A percentile compares a stretch with the other conserved stretches of the same genome.
Evolutionary conservation across 1,139 yeast species (phyloP).

Genomic region (Protomyces macrosporus): DNA sequence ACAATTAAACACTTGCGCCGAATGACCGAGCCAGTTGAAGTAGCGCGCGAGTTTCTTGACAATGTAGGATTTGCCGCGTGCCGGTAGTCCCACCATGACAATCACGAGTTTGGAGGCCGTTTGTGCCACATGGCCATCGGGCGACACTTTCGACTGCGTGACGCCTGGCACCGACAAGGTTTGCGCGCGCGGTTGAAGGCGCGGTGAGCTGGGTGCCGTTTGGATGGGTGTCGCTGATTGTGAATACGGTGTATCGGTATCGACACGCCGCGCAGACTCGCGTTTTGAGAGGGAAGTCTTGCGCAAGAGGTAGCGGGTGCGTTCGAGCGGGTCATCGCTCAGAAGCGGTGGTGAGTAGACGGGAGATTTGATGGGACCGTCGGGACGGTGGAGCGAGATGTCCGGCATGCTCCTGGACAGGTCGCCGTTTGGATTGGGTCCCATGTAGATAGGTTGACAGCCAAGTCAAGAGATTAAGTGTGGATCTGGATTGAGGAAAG

Average conservation of each 20-base stretch:
- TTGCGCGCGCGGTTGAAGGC: conserved; percentile 22
- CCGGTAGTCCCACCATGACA: conserved; percentile 92
- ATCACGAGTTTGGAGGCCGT: conserved; percentile 58
- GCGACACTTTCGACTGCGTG: conserved; percentile 73
- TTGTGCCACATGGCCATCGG: conserved; percentile 37
- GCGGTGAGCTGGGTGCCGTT: conserved; percentile 23
- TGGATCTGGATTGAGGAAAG: no score
- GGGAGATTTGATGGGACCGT: background rate
- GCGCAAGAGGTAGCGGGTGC: conserved; percentile 18
- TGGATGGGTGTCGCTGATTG: conserved; percentile 23
- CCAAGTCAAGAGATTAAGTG: no score
- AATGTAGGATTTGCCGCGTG: conserved; percentile 86
- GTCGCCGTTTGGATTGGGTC: no score
- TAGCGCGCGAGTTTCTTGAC: conserved; percentile 84
- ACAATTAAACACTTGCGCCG: conserved; percentile 83
- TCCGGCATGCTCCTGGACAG: background rate
- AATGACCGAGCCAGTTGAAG: conserved; percentile 87
- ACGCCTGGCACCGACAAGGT: conserved; percentile 91
- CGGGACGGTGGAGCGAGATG: background rate
- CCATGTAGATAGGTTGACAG: no score
- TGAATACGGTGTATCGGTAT: conserved; percentile 19
- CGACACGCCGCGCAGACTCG: background rate
- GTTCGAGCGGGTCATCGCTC: conserved; percentile 11
- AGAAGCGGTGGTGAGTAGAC: background rate
- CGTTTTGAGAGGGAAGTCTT: conserved; percentile 12